These are phyloP conservation scores for Sugiyamaella castrensis DNA, from an alignment of 1,139 yeast species.

Conservation along the genomic window DNA sequence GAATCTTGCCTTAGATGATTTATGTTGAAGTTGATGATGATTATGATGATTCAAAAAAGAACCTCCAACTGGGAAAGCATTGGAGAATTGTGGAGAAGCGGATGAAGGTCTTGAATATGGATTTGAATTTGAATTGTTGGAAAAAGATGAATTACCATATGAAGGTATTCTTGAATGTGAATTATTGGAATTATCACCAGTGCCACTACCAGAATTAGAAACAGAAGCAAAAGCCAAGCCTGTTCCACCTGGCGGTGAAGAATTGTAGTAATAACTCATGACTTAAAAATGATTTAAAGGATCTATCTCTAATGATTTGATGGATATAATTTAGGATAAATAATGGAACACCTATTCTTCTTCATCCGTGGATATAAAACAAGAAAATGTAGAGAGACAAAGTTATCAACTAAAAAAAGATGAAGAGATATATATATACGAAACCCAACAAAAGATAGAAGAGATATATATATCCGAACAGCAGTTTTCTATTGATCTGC, in stretches of 20 bases:
- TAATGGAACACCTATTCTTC: too few species aligned
- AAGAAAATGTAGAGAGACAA: too few species aligned
- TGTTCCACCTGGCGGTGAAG: slow-evolving; percentile 17
- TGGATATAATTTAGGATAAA: too few species aligned
- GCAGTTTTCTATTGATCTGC: too few species aligned
- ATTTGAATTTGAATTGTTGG: slow-evolving; percentile 36
- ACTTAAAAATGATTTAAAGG: not conserved
- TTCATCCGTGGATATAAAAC: too few species aligned
- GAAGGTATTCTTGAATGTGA: slow-evolving; percentile 7
- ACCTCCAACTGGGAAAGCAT: slow-evolving; percentile 24
- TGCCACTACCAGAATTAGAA: slow-evolving; percentile 9
- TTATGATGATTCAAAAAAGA: slow-evolving; percentile 9
- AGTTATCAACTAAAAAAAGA: too few species aligned
- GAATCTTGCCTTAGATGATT: slow-evolving; percentile 40
- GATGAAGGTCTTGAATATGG: slow-evolving; percentile 31
- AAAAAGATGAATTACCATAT: slow-evolving; percentile 28
- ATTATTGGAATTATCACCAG: slow-evolving; percentile 6
- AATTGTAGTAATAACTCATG: slow-evolving; percentile 21
- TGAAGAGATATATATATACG: too few species aligned
- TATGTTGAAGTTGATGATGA: slow-evolving; percentile 4
- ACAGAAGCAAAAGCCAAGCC: slow-evolving; percentile 11
- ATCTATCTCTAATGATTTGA: too few species aligned
- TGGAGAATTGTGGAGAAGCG: slow-evolving; percentile 32
- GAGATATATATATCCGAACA: too few species aligned
- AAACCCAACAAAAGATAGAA: too few species aligned